phyloP scores from a whole-genome alignment of 495 filamentous ascomycete species.

The Podospora didyma region DNA sequence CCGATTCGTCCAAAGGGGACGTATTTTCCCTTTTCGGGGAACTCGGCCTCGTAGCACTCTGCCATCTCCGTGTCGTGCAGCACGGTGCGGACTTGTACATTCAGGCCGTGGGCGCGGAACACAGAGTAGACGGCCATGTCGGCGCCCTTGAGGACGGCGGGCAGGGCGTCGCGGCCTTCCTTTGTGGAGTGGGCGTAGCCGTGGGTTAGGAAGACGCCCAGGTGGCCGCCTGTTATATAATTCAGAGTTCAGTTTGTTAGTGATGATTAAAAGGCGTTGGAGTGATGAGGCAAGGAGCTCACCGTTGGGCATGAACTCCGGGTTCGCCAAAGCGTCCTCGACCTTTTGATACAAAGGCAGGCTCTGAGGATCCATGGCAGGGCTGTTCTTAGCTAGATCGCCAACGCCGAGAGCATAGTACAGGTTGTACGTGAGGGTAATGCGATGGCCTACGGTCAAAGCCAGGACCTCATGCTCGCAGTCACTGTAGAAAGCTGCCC shows the following conservation, averaged over 20 bases:
- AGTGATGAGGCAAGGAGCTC: too few species aligned
- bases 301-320: too few species aligned
- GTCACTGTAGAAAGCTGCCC: constrained; percentile 61
- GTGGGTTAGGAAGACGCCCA: constrained; percentile 35
- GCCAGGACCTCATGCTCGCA: constrained; percentile 56
- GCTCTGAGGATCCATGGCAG: too few species aligned
- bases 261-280: too few species aligned
- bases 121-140: constrained; percentile 15
- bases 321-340: too few species aligned
- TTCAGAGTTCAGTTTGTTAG: too few species aligned
- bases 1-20: too few species aligned
- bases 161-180: constrained; percentile 1
- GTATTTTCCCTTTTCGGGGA: too few species aligned
- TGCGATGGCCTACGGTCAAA: constrained; percentile 47
- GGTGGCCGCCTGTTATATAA: not conserved
- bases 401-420: constrained; percentile 19
- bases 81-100: not conserved
- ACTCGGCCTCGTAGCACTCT: too few species aligned
- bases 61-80: not conserved
- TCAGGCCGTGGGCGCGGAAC: not conserved
- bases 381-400: too few species aligned
- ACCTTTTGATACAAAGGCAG: too few species aligned
- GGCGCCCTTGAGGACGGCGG: constrained; percentile 23
- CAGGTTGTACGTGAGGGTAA: constrained; percentile 60
- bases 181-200: constrained; percentile 27